Conservation (phyloP, 2,329 filamentous ascomycete species). For the Fusarium ambrosium region DNA sequence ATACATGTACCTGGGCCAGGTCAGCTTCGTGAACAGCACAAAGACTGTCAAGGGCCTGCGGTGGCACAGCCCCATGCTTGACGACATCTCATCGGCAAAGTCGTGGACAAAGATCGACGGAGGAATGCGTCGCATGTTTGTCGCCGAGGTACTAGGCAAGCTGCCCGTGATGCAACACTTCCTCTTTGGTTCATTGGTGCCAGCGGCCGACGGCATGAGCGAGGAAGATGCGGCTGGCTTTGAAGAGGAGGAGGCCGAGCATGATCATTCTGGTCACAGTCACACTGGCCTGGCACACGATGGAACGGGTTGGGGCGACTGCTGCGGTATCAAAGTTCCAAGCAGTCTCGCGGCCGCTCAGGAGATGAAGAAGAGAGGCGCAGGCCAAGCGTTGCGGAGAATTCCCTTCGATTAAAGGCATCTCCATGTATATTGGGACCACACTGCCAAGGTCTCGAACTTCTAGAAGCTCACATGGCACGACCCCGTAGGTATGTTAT, state of each 20-base stretch:
- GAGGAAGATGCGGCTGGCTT: conserved; percentile 66
- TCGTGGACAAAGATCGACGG: conserved; percentile 93
- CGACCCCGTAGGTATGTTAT: not conserved
- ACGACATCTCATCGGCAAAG: conserved; percentile 93
- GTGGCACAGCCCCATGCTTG: conserved; percentile 98
- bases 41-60: conserved; percentile 95
- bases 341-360: conserved; percentile 92
- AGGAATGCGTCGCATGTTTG: conserved; percentile 97
- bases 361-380: conserved; percentile 83
- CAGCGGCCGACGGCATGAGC: conserved; percentile 86
- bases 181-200: conserved; percentile 87
- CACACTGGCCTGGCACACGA: conserved; percentile 74
- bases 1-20: conserved; percentile 92
- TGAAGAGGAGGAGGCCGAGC: conserved; percentile 60
- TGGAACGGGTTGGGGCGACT: conserved; percentile 88
- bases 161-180: conserved; percentile 99
- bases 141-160: conserved; percentile 92
- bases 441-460: not conserved
- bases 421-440: not conserved
- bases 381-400: conserved; percentile 72
- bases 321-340: conserved; percentile 97
- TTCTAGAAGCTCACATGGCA: conserved; percentile 9
- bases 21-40: conserved; percentile 93
- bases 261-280: conserved; percentile 70
- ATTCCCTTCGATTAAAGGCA: conserved; percentile 82